Evolutionary conservation across 1,284 basidiomycete genomes (phyloP).

Genomic region (Volvariella volvacea): DNA sequence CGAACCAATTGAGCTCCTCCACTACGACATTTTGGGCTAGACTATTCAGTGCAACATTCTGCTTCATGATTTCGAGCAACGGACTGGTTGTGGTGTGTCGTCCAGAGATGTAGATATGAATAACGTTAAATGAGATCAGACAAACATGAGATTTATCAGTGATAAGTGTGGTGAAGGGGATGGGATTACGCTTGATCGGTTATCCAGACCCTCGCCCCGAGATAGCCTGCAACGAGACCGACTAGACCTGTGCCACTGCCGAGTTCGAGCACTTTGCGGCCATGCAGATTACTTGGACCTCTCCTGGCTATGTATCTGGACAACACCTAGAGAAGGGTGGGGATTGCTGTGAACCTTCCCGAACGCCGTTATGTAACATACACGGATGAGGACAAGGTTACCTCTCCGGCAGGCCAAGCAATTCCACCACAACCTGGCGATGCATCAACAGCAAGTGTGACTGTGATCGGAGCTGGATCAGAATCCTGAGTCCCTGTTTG

Average conservation of each 20-base stretch:
- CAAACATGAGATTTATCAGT: constrained; percentile 4
- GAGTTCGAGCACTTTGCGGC: constrained; percentile 70
- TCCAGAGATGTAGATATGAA: constrained; percentile 12
- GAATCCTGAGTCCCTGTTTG: constrained; percentile 16
- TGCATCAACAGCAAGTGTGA: constrained; percentile 64
- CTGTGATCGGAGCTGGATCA: constrained; percentile 24
- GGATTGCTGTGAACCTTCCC: constrained; percentile 5
- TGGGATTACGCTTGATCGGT: constrained; percentile 83
- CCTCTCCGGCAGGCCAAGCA: constrained; percentile 91
- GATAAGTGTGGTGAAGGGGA: constrained; percentile 1
- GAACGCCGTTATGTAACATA: constrained; percentile 4
- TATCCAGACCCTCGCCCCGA: constrained; percentile 67
- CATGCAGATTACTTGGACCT: constrained; percentile 39
- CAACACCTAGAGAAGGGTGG: constrained; percentile 48
- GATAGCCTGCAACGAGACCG: constrained; percentile 71
- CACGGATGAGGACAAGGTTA: constrained; percentile 22
- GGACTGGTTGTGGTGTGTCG: constrained; percentile 35
- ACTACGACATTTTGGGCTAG: constrained; percentile 47
- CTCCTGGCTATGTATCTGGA: constrained; percentile 64
- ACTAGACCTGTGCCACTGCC: constrained; percentile 90
- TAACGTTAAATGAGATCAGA: constrained; percentile 5
- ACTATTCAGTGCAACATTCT: constrained; percentile 63
- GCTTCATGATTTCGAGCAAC: constrained; percentile 68
- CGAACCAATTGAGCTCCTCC: constrained; percentile 75
- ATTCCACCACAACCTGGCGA: constrained; percentile 87